Conservation (phyloP, 108 stramenopile species). For the Nitzschia sp. region DNA sequence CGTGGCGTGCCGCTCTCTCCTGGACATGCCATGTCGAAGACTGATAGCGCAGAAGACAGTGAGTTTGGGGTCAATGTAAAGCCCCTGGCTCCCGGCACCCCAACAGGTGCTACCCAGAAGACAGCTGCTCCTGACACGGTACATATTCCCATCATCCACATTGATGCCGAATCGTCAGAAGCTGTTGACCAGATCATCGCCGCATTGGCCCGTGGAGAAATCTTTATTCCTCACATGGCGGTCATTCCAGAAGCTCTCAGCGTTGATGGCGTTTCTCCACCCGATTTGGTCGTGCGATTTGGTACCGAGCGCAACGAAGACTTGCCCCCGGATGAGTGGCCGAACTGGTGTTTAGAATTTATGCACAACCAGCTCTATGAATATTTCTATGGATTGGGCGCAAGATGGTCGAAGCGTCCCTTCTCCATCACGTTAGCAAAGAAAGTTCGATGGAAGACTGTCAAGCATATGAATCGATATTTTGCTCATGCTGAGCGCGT, state of each 20-base stretch:
- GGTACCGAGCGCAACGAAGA: conserved; percentile 89
- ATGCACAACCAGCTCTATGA: conserved; percentile 91
- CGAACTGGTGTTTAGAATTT: conserved; percentile 90
- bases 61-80: conserved; percentile 6
- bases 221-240: conserved; percentile 89
- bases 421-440: conserved; percentile 82
- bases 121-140: conserved; percentile 77
- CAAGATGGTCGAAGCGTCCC: conserved; percentile 80
- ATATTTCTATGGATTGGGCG: conserved; percentile 68
- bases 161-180: conserved; percentile 59
- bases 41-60: background rate
- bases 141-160: conserved; percentile 87
- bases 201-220: conserved; percentile 77
- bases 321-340: conserved; percentile 86
- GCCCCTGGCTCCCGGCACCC: conserved; percentile 8
- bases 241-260: conserved; percentile 80
- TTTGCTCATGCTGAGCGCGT: conserved; percentile 85
- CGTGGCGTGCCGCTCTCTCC: conserved; percentile 34
- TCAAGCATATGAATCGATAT: conserved; percentile 92
- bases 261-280: conserved; percentile 74
- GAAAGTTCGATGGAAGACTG: conserved; percentile 87
- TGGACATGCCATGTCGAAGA: too few species aligned
- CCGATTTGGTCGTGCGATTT: conserved; percentile 82
- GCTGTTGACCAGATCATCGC: conserved; percentile 69
- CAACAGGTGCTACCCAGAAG: conserved; percentile 47